Evolutionary conservation across 139 green algal genomes (phyloP).

Genomic region (Microglena sp.): DNA sequence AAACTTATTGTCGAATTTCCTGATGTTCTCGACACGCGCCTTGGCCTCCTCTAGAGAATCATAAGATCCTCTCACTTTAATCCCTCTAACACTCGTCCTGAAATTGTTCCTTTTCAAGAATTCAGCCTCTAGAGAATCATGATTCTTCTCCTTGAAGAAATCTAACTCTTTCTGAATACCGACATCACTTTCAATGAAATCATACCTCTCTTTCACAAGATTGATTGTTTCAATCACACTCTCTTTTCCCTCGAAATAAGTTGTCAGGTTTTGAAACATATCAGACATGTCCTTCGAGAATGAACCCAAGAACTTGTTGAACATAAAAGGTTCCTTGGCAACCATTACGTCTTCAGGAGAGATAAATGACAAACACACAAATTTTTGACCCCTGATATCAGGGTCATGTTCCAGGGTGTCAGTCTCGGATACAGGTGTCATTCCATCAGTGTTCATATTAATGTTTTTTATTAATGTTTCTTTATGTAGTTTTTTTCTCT

Average conservation of each 20-base stretch:
- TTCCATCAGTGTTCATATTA: too few relatives aligned
- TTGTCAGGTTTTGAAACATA: background rate
- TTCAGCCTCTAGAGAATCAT: background rate
- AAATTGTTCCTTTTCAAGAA: background rate
- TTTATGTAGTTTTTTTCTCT: too few relatives aligned
- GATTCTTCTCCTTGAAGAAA: constrained; percentile 1
- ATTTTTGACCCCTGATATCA: background rate
- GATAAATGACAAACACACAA: constrained; percentile 5
- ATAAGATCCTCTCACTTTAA: constrained; percentile 1
- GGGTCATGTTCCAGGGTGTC: constrained; percentile 8
- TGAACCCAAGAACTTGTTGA: background rate
- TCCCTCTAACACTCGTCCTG: background rate
- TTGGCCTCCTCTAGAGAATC: background rate
- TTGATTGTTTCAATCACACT: background rate
- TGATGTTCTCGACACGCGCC: background rate
- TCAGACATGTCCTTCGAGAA: background rate
- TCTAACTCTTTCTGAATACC: background rate
- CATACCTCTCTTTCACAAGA: too few relatives aligned
- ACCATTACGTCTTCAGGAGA: constrained; percentile 4
- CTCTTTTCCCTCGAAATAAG: background rate
- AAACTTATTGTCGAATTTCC: background rate
- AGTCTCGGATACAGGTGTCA: too few relatives aligned
- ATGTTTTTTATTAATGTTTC: too few relatives aligned
- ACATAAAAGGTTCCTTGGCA: background rate
- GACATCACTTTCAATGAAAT: background rate